A percentile compares a stretch with the other conserved stretches of the same genome.
Evolutionary conservation across 2,329 filamentous ascomycete species (phyloP).

Genomic region (Penicillium italicum): DNA sequence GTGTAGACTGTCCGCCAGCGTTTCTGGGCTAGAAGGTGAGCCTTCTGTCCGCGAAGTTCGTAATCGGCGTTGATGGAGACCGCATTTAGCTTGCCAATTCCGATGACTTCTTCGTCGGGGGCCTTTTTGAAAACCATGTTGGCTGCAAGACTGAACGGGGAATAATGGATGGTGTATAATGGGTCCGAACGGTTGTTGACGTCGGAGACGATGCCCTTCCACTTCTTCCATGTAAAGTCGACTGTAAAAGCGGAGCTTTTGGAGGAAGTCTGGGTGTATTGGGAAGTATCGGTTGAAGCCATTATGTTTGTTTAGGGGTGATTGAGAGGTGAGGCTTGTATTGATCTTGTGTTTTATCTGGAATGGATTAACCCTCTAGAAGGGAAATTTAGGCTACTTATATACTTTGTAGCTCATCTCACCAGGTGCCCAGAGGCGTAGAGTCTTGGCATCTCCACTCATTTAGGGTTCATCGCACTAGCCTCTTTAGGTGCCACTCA

Average conservation of each 20-base stretch:
- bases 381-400: not conserved
- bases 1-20: constrained; percentile 28
- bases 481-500: not conserved
- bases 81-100: constrained; percentile 21
- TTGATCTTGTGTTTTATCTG: not conserved
- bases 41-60: constrained; percentile 22
- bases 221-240: constrained; percentile 29
- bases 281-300: not conserved
- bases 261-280: not conserved
- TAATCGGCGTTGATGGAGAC: constrained; percentile 30
- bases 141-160: constrained; percentile 8
- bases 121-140: constrained; percentile 20
- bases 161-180: constrained; percentile 25
- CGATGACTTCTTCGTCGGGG: constrained; percentile 15
- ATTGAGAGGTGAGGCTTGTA: not conserved
- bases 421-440: constrained; percentile 3
- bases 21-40: constrained; percentile 25
- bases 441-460: not conserved
- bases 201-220: constrained; percentile 20
- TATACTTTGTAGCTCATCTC: not conserved
- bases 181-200: constrained; percentile 13
- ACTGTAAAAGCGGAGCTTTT: constrained; percentile 16
- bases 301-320: not conserved
- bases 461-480: not conserved
- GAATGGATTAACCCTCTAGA: not conserved